Evolutionary conservation across 2,329 filamentous ascomycete species (phyloP), one percentile per base, ranked within the genome.

Genomic region (Colletotrichum camelliae): DNA sequence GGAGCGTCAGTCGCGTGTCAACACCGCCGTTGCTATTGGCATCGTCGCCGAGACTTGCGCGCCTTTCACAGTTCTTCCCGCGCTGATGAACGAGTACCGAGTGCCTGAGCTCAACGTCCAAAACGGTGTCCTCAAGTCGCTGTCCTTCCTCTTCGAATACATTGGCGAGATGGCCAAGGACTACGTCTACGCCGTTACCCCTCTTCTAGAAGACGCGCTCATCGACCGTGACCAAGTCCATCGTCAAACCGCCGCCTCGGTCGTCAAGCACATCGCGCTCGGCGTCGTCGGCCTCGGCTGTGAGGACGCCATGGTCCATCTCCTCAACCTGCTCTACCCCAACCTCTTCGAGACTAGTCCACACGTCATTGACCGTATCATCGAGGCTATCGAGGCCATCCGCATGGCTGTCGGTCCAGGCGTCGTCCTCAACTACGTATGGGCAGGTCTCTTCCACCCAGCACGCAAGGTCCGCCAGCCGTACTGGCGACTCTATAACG

Each of bases 81-180:
- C 97, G 4, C 88, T 99, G 77, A 99, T 99, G 97, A 99, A 99
- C 87, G 97, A 99, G 85, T 99, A 99, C 85, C 94, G 97, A 70
- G 97, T 99, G 10, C 97, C 97, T 0, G 97, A 99, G 86, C 93
- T 99, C 79, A 99, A 99, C 83, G 97, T 99, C 31, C 97, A 99
- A 84, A 99, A 99, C 80, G 97, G 97, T 87, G 97, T 99, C 39
- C 93, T 99, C 83, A 99, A 99, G 85, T 96, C 96, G 7, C 90
- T 99, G 69, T 97, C 95, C 8, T 99, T 99, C 90, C 90, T 99
- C 77, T 99, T 98, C 82, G 97, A 99, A 83, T 99, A 99, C 86
- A 99, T 99, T 84, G 97, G 97, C 78, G 97, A 99, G 86, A 98
- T 99, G 97, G 95, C 96, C 78, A 99, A 98, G 87, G 97, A 99